These are phyloP conservation scores for Blepharisma undulans DNA, from an alignment of 169 alveolate genomes.

Conservation along the genomic window DNA sequence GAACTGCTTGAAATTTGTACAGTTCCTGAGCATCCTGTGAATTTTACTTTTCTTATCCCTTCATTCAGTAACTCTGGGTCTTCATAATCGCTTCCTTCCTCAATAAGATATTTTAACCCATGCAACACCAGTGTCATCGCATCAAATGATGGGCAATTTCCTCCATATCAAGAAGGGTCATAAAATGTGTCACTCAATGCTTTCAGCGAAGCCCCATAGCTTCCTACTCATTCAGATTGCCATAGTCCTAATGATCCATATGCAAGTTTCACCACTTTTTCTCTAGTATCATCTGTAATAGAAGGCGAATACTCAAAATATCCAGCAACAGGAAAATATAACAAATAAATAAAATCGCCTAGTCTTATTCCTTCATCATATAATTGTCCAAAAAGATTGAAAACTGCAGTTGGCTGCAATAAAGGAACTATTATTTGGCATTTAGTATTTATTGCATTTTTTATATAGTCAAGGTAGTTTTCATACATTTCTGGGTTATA, in stretches of 20 bases:
- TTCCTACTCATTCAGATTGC: slow-evolving; percentile 7
- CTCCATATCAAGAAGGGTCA: neutral
- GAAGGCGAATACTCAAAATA: neutral
- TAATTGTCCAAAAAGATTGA: slow-evolving; percentile 15
- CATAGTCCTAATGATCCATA: neutral
- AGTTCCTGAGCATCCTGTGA: slow-evolving; percentile 21
- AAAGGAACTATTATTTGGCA: neutral
- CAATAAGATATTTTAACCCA: neutral
- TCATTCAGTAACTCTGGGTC: neutral
- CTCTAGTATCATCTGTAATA: neutral
- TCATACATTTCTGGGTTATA: neutral
- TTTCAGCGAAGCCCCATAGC: neutral
- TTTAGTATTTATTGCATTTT: neutral
- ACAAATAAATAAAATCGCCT: neutral
- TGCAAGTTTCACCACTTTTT: neutral
- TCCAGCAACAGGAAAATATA: neutral
- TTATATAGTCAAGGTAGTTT: neutral
- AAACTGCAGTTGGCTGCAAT: neutral
- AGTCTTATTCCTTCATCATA: slow-evolving; percentile 35
- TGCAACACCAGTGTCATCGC: neutral
- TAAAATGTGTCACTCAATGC: neutral
- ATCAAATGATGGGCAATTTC: slow-evolving; percentile 11
- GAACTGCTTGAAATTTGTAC: neutral
- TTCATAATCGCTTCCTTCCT: neutral
- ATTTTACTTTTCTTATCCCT: neutral